Percentiles rank a stretch among this genome's conserved stretches.
Conservation (phyloP, 345 rosid genomes). For the Turritis glabra region DNA sequence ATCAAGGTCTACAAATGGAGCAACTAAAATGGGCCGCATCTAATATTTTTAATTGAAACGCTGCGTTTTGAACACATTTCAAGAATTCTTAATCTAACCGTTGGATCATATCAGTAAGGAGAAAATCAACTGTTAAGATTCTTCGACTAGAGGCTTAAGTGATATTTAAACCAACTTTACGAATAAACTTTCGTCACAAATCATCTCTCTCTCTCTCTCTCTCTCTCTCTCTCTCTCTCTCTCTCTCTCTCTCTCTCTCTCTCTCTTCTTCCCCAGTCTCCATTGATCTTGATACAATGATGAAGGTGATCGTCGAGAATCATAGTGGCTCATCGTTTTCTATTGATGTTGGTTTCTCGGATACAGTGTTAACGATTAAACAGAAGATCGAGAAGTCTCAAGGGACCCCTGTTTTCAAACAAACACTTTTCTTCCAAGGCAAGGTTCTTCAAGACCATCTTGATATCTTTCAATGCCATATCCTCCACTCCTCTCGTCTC, state of each 20-base stretch:
- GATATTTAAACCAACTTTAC: background rate
- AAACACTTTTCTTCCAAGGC: conserved; percentile 60
- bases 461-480: conserved; percentile 39
- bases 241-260: background rate
- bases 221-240: background rate
- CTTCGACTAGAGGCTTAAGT: background rate
- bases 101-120: background rate
- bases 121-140: background rate
- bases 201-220: background rate
- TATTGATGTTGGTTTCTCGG: conserved; percentile 59
- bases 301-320: conserved; percentile 58
- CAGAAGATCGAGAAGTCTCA: conserved; percentile 62
- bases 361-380: conserved; percentile 66
- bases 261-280: background rate
- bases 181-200: background rate
- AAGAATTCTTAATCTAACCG: background rate
- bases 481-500: conserved; percentile 54
- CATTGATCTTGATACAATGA: conserved; percentile 27
- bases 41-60: background rate
- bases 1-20: background rate
- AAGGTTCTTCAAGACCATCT: conserved; percentile 48
- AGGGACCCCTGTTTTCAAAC: conserved; percentile 46
- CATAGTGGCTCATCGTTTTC: conserved; percentile 17
- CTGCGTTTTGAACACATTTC: background rate
- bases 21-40: background rate